A percentile compares a stretch with the other conserved stretches of the same genome.
These are phyloP conservation scores for Fusarium goolgardi DNA, from an alignment of 2,329 filamentous ascomycete species.

Conservation along the genomic window DNA sequence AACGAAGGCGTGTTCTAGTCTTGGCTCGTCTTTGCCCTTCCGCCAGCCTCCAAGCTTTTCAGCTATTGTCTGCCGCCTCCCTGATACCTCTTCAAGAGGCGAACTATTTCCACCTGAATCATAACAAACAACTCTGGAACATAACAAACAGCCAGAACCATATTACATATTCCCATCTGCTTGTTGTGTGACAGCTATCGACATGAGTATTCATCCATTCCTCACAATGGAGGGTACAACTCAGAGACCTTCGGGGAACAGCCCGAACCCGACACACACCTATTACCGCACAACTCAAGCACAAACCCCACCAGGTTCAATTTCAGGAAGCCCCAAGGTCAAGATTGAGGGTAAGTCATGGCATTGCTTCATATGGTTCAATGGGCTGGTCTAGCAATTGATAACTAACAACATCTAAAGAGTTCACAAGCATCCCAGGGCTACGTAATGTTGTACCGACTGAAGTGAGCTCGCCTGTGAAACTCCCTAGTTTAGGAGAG, in stretches of 20 bases:
- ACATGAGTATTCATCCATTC: conserved; percentile 42
- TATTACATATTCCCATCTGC: conserved; percentile 22
- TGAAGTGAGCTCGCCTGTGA: conserved; percentile 36
- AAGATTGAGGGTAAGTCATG: conserved; percentile 49
- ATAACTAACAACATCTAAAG: conserved; percentile 39
- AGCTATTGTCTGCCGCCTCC: conserved; percentile 24
- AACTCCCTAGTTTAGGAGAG: conserved; percentile 53
- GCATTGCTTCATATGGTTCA: neutral
- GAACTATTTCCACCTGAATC: conserved; percentile 39
- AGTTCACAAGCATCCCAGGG: conserved; percentile 45
- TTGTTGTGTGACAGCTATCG: conserved; percentile 18
- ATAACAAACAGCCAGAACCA: conserved; percentile 35
- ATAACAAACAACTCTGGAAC: conserved; percentile 49
- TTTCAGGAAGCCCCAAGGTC: conserved; percentile 51
- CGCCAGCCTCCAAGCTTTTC: conserved; percentile 20
- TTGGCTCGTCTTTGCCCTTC: conserved; percentile 30
- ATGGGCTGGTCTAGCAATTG: conserved; percentile 28
- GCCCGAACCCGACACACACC: conserved; percentile 5
- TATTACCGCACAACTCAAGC: conserved; percentile 28
- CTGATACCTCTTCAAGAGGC: conserved; percentile 42
- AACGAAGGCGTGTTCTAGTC: conserved; percentile 28
- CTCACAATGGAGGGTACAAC: conserved; percentile 31
- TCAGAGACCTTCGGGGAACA: conserved; percentile 7
- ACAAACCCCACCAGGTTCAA: conserved; percentile 46
- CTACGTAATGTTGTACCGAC: conserved; percentile 34